phyloP scores from a whole-genome alignment of 192 early-diverging fungal genomes.

The Funneliformis geosporum region DNA sequence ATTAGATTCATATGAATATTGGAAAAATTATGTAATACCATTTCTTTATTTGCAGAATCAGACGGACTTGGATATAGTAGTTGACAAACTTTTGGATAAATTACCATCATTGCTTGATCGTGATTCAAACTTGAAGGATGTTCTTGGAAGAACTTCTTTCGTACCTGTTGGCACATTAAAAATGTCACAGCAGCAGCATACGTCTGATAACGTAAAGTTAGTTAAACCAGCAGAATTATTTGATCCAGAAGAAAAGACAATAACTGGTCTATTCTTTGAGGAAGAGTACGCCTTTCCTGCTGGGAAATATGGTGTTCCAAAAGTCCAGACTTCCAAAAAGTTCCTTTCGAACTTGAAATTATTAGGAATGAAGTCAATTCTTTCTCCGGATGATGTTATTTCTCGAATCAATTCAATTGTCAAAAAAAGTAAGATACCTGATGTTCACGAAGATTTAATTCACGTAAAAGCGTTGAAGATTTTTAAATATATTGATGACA shows the following conservation, averaged over 20 bases:
- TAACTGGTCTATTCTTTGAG: neutral
- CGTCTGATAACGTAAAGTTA: neutral
- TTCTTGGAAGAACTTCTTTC: neutral
- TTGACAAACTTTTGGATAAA: slow-evolving; percentile 6
- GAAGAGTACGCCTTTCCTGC: neutral
- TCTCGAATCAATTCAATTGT: neutral
- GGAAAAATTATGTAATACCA: neutral
- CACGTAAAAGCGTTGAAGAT: neutral
- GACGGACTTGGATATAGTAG: neutral
- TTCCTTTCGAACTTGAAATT: neutral
- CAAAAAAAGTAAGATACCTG: neutral
- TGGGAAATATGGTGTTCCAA: neutral
- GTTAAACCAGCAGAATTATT: neutral
- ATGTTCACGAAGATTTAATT: neutral
- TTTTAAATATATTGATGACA: neutral
- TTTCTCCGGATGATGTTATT: neutral
- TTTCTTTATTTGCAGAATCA: neutral
- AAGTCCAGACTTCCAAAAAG: neutral
- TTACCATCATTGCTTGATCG: neutral
- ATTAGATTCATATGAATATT: neutral
- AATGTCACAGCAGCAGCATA: neutral
- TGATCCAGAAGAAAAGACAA: neutral
- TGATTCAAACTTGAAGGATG: neutral
- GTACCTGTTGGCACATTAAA: neutral
- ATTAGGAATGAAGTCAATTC: neutral